Evolutionary conservation across 2,329 filamentous ascomycete species (phyloP), one percentile per base, ranked within the genome.

Genomic region (Talaromyces sp.): DNA sequence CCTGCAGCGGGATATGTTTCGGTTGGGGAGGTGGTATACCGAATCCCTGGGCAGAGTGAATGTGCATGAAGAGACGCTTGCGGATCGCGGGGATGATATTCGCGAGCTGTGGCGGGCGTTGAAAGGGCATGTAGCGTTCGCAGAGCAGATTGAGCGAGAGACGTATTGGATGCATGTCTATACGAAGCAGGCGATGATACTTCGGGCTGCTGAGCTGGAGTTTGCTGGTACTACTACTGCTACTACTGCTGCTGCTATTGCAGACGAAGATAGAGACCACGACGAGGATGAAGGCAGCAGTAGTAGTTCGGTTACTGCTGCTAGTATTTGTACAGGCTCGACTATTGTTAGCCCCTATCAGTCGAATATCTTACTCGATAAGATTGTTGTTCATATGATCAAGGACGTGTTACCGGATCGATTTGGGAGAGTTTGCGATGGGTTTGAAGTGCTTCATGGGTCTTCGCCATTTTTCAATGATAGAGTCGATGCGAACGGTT

Each of bases 341-440:
- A 3, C 15, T 25, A 17, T 53, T 22, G n/a, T 41, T 19, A 33
- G 8, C 9, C 22, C 51, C 0, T 7, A 17, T 17, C 45, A 48
- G 17, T 25, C 11, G 39, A n/a, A 43, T 36, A 54, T 54, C 13
- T 19, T 54, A 15, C 39, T 54, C 35, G 50, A 46, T 17, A 53
- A 25, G 13, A 48, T 58, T 35, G 28, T 52, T 37, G 64, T 78
- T 7, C 22, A 66, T 81, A 45, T 54, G 52, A 40, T 54, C 8
- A 31, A 36, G 19, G 28, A 54, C 6, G 17, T 28, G 15, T 31
- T 41, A n/a, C 39, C 52, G 15, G 39, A 45, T 21, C 25, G 13
- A 33, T n/a, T 35, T 1, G 7, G 41, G 13, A 9, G 17, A 2
- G 28, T 54, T 4, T 22, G 17, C 2, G 19, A 43, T 2, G 52